Conservation (phyloP, 768 basidiomycete genomes). For the Calocera viscosa region DNA sequence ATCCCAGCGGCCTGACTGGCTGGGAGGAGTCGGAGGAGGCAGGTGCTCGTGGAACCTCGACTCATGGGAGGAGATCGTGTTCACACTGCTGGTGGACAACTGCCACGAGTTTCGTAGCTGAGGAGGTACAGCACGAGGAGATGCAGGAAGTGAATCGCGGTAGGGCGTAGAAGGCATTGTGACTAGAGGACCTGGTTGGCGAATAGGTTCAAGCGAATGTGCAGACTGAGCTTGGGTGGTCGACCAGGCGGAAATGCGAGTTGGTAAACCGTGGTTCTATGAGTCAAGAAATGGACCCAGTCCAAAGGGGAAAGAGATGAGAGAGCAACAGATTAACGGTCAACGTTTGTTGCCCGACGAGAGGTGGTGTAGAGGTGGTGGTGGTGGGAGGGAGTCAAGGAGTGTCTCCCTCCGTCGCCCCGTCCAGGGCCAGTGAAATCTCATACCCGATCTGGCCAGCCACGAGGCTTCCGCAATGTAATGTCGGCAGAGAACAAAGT, state of each 20-base stretch:
- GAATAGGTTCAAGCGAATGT: neutral
- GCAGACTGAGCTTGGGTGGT: neutral
- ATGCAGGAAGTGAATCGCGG: neutral
- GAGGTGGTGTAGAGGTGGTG: neutral
- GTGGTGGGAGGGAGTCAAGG: neutral
- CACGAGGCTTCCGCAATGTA: neutral
- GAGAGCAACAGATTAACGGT: neutral
- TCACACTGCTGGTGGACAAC: neutral
- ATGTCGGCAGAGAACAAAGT: neutral
- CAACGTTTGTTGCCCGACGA: neutral
- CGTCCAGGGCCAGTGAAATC: neutral
- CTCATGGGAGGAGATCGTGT: neutral
- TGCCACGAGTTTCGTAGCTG: neutral
- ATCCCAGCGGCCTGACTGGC: neutral
- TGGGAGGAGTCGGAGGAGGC: neutral
- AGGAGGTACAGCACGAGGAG: neutral
- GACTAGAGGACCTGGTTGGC: neutral
- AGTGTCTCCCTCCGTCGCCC: neutral
- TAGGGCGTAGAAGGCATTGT: neutral
- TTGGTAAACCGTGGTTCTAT: neutral
- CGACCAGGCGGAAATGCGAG: neutral
- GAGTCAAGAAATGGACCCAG: neutral
- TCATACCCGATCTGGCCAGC: neutral
- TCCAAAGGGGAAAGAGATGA: neutral
- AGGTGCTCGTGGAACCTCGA: conserved; percentile 1